These are phyloP conservation scores for Hemileia vastatrix DNA, from an alignment of 1,284 basidiomycete genomes.

Conservation along the genomic window DNA sequence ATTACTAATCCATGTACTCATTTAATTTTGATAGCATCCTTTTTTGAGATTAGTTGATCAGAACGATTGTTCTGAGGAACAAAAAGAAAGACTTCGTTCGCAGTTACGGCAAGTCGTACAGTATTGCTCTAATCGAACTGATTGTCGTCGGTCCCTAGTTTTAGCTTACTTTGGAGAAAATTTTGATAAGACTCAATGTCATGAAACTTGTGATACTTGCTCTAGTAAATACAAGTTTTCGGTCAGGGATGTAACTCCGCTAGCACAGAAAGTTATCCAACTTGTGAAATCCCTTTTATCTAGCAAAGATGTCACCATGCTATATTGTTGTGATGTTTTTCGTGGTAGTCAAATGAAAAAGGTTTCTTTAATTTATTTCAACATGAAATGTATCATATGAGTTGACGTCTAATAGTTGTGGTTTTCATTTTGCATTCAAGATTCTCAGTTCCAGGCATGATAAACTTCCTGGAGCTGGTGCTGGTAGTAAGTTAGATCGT, in stretches of 20 bases:
- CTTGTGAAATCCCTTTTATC: constrained; percentile 49
- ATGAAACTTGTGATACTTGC: constrained; percentile 66
- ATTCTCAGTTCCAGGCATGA: constrained; percentile 50
- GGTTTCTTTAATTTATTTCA: no score
- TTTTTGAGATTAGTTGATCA: constrained; percentile 55
- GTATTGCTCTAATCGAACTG: constrained; percentile 70
- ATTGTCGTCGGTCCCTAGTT: constrained; percentile 77
- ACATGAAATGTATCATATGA: no score
- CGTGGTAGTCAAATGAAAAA: constrained; percentile 54
- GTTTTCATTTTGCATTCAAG: no score
- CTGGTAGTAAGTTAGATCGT: constrained; percentile 50
- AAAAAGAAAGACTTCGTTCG: constrained; percentile 55
- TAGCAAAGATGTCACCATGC: constrained; percentile 46
- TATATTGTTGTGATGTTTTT: constrained; percentile 52
- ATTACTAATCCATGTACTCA: no score
- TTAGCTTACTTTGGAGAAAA: constrained; percentile 61
- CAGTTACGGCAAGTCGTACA: constrained; percentile 56
- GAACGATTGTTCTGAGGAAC: constrained; percentile 49
- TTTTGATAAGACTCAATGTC: constrained; percentile 55
- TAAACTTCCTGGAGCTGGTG: constrained; percentile 51
- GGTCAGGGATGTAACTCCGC: constrained; percentile 52
- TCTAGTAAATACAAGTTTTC: constrained; percentile 47
- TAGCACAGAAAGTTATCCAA: constrained; percentile 51
- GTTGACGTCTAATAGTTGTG: no score
- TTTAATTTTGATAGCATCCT: no score